These are phyloP conservation scores for Liriodendron chinense DNA, from an alignment of 164 flowering plant species.

Conservation along the genomic window DNA sequence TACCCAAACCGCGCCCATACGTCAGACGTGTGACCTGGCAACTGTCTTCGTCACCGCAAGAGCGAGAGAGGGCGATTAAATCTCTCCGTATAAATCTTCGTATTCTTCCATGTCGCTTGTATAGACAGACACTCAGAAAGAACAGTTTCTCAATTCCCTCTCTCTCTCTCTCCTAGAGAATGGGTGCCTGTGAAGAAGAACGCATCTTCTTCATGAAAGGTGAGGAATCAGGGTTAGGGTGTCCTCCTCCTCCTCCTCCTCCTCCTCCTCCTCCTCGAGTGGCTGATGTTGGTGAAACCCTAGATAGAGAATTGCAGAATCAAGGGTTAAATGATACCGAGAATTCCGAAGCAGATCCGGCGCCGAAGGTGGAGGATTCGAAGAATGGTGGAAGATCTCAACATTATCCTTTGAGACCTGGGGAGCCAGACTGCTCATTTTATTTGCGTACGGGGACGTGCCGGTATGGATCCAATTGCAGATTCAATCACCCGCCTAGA, in stretches of 20 bases:
- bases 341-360: background rate
- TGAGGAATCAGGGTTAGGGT: background rate
- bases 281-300: constrained; percentile 3
- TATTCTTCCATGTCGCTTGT: too few relatives aligned
- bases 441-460: constrained; percentile 67
- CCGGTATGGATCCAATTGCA: constrained; percentile 62
- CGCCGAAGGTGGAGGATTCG: background rate
- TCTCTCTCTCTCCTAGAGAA: constrained; percentile 14
- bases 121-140: too few relatives aligned
- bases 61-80: too few relatives aligned
- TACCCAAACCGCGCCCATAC: too few relatives aligned
- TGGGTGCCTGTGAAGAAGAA: constrained; percentile 29
- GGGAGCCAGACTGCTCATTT: constrained; percentile 70
- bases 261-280: background rate
- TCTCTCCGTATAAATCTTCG: too few relatives aligned
- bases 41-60: too few relatives aligned
- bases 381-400: constrained; percentile 8
- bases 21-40: too few relatives aligned
- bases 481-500: constrained; percentile 62
- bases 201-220: background rate
- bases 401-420: constrained; percentile 59
- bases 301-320: constrained; percentile 16
- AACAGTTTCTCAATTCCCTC: background rate
- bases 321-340: constrained; percentile 12
- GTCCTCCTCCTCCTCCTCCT: background rate